Evolutionary conservation across 208 protist species (phyloP).

Genomic region (Leishmania arabica): DNA sequence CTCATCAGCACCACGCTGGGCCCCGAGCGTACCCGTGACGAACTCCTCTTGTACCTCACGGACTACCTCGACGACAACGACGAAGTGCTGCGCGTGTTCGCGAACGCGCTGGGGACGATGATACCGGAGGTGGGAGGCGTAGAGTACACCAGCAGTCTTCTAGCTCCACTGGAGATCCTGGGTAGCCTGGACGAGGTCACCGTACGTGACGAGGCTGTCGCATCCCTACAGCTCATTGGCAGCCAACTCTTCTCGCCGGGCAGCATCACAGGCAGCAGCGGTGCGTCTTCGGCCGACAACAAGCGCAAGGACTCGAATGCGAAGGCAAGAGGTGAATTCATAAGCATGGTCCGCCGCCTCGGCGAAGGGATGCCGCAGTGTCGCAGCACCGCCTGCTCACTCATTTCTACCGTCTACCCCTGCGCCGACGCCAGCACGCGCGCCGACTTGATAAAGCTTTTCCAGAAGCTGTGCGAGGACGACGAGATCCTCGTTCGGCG

Average conservation of each 20-base stretch:
- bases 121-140: slow-evolving; percentile 96
- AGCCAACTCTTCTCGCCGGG: slow-evolving; percentile 61
- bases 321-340: slow-evolving; percentile 84
- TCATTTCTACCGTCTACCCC: slow-evolving; percentile 94
- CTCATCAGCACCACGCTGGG: slow-evolving; percentile 97
- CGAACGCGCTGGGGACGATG: slow-evolving; percentile 97
- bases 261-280: slow-evolving; percentile 5
- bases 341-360: slow-evolving; percentile 88
- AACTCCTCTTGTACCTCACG: slow-evolving; percentile 97
- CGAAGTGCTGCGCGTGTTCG: slow-evolving; percentile 97
- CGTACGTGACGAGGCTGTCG: slow-evolving; percentile 96
- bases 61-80: slow-evolving; percentile 99
- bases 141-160: slow-evolving; percentile 88
- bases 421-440: slow-evolving; percentile 47
- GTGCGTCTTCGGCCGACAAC: slow-evolving; percentile 9
- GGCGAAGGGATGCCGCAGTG: slow-evolving; percentile 94
- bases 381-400: slow-evolving; percentile 92
- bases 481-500: slow-evolving; percentile 98
- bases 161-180: slow-evolving; percentile 96
- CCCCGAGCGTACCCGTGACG: slow-evolving; percentile 94
- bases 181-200: slow-evolving; percentile 96
- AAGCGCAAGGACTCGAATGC: slow-evolving; percentile 11
- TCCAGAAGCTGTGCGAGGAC: slow-evolving; percentile 93
- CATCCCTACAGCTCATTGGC: slow-evolving; percentile 79
- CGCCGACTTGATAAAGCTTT: slow-evolving; percentile 61